Evolutionary conservation across 805 yeast genomes (phyloP).

Genomic region (Suhomyces prunicola): DNA sequence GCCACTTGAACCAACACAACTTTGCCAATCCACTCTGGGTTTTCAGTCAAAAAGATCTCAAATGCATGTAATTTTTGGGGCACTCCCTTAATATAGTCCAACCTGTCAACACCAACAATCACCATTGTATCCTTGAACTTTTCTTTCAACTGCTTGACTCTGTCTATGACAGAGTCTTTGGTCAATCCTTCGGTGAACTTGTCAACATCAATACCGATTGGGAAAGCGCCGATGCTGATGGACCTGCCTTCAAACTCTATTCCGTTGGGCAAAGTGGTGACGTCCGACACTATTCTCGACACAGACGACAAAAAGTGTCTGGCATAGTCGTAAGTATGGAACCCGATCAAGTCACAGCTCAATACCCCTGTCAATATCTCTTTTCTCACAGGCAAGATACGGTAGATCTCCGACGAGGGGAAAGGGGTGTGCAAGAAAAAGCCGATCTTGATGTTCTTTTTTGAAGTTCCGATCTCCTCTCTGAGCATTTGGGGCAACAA

Average conservation of each 20-base stretch:
- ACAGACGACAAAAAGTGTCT: conserved; percentile 92
- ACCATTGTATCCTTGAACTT: conserved; percentile 77
- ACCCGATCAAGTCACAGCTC: conserved; percentile 92
- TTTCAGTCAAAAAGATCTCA: conserved; percentile 85
- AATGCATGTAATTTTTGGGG: conserved; percentile 97
- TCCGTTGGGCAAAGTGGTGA: conserved; percentile 87
- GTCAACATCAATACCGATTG: conserved; percentile 97
- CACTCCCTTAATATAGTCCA: conserved; percentile 96
- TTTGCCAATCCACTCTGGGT: conserved; percentile 98
- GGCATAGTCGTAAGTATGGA: conserved; percentile 98
- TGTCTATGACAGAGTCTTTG: conserved; percentile 55
- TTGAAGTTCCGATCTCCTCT: conserved; percentile 48
- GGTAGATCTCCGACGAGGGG: conserved; percentile 94
- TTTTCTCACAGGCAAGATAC: conserved; percentile 91
- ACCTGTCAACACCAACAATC: conserved; percentile 93
- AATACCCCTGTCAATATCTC: conserved; percentile 90
- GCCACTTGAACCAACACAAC: conserved; percentile 95
- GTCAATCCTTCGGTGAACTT: conserved; percentile 79
- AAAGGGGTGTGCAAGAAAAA: conserved; percentile 97
- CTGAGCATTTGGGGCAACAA: conserved; percentile 85
- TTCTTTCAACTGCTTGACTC: conserved; percentile 59
- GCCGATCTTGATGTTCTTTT: conserved; percentile 70
- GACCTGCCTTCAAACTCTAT: conserved; percentile 72
- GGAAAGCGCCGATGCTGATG: conserved; percentile 92
- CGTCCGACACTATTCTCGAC: conserved; percentile 67